Evolutionary conservation across 768 basidiomycete species (phyloP).

Genomic region (Lactarius akahatsu): DNA sequence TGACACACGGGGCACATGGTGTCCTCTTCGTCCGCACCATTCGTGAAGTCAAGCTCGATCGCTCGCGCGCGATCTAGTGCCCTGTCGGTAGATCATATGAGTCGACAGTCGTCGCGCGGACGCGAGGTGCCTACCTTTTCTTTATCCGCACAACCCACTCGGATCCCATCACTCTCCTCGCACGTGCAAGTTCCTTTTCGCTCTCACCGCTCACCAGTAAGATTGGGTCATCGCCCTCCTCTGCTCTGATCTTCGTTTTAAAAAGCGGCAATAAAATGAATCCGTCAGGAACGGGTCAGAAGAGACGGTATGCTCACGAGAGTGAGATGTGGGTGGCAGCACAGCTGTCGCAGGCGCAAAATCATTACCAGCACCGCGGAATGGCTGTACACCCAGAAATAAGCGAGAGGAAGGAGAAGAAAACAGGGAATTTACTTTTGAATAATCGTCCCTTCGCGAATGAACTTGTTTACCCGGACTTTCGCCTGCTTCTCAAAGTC

Average conservation of each 20-base stretch:
- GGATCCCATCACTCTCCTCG: slow-evolving; percentile 45
- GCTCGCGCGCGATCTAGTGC: slow-evolving; percentile 51
- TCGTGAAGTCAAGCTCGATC: slow-evolving; percentile 46
- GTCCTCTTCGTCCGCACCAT: slow-evolving; percentile 49
- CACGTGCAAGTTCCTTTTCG: slow-evolving; percentile 59
- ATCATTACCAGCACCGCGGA: slow-evolving; percentile 59
- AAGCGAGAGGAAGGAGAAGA: not conserved
- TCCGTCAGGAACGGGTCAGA: not conserved
- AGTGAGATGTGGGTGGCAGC: slow-evolving; percentile 70
- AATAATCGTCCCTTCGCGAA: slow-evolving; percentile 60
- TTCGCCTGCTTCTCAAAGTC: slow-evolving; percentile 54
- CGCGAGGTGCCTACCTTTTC: not conserved
- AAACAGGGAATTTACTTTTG: slow-evolving; percentile 50
- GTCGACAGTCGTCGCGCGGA: not conserved
- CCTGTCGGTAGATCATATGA: slow-evolving; percentile 41
- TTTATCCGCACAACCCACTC: slow-evolving; percentile 38
- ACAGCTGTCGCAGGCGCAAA: slow-evolving; percentile 70
- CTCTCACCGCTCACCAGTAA: slow-evolving; percentile 46
- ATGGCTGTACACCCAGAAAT: slow-evolving; percentile 39
- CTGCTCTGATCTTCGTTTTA: slow-evolving; percentile 40
- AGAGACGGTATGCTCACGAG: slow-evolving; percentile 44
- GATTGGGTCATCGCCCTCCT: slow-evolving; percentile 52
- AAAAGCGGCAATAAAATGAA: not conserved
- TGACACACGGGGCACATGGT: slow-evolving; percentile 63
- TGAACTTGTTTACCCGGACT: slow-evolving; percentile 58